A percentile compares a stretch with the other conserved stretches of the same genome.
Conservation (phyloP, 179 eudicot genomes). For the Drosera spatulata region DNA sequence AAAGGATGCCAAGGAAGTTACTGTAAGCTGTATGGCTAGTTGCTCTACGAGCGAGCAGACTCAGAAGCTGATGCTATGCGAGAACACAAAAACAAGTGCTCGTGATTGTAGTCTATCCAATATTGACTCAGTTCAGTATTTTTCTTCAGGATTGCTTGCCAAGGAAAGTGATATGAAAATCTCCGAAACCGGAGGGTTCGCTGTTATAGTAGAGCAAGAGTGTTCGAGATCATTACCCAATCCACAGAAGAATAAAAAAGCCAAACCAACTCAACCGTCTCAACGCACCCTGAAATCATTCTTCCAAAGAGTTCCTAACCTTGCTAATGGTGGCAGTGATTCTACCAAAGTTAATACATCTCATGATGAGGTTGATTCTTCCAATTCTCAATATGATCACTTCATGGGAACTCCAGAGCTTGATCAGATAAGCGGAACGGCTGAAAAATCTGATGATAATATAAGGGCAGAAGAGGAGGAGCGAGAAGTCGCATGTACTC, state of each 20-base stretch:
- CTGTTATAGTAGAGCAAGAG: slow-evolving; percentile 4
- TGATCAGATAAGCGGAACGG: slow-evolving; percentile 8
- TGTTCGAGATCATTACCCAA: slow-evolving; percentile 11
- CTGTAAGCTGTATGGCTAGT: slow-evolving; percentile 16
- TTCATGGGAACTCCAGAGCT: slow-evolving; percentile 11
- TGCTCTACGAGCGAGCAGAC: slow-evolving; percentile 15
- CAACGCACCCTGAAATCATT: slow-evolving; percentile 84
- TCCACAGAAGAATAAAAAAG: slow-evolving; percentile 44
- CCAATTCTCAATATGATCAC: slow-evolving; percentile 9
- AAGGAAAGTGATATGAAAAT: slow-evolving; percentile 2
- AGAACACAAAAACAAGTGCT: slow-evolving; percentile 12
- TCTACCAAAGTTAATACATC: slow-evolving; percentile 15
- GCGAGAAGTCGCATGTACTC: slow-evolving; percentile 9
- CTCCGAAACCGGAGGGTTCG: slow-evolving; percentile 4
- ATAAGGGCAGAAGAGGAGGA: slow-evolving; percentile 17
- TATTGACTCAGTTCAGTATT: slow-evolving; percentile 9
- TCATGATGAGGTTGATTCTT: slow-evolving; percentile 19
- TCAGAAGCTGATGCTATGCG: slow-evolving; percentile 8
- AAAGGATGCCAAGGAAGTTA: slow-evolving; percentile 29
- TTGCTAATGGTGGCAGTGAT: slow-evolving; percentile 9
- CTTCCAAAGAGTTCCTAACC: slow-evolving; percentile 38
- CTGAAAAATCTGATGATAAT: slow-evolving; percentile 11
- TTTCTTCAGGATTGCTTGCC: slow-evolving; percentile 5
- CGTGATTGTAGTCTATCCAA: slow-evolving; percentile 12
- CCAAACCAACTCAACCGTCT: slow-evolving; percentile 45